phyloP scores from a whole-genome alignment of 2,329 filamentous ascomycete genomes.

The Clarireedia sp. region DNA sequence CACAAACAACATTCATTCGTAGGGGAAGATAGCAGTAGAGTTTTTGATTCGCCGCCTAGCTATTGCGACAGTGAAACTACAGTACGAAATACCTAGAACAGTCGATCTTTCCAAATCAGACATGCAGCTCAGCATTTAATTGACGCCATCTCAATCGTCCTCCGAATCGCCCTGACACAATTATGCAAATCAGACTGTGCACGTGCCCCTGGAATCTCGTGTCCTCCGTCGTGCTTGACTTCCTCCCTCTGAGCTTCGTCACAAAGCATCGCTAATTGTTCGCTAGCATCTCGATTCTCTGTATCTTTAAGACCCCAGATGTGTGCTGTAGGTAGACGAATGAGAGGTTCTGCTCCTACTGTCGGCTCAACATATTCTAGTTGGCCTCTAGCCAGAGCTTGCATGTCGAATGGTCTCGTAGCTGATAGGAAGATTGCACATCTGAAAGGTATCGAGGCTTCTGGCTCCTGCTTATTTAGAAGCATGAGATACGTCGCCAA shows the following conservation, averaged over 20 bases:
- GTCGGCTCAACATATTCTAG: background rate
- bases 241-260: background rate
- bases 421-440: constrained; percentile 13
- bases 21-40: too few relatives aligned
- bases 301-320: constrained; percentile 4
- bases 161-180: background rate
- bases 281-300: background rate
- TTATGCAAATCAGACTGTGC: background rate
- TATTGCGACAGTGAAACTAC: too few relatives aligned
- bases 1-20: too few relatives aligned
- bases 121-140: background rate
- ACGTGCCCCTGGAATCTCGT: constrained; percentile 3
- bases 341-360: background rate
- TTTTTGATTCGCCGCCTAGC: too few relatives aligned
- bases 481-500: constrained; percentile 26
- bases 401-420: background rate
- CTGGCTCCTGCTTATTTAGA: too few relatives aligned
- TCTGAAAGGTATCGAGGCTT: background rate
- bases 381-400: background rate
- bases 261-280: background rate
- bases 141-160: background rate
- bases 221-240: constrained; percentile 1
- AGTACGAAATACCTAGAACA: too few relatives aligned
- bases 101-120: too few relatives aligned
- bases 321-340: constrained; percentile 2